Percentiles rank a stretch among this genome's conserved stretches.
phyloP scores from a whole-genome alignment of 176 grass and related monocot species.

The Oryza longistaminata region DNA sequence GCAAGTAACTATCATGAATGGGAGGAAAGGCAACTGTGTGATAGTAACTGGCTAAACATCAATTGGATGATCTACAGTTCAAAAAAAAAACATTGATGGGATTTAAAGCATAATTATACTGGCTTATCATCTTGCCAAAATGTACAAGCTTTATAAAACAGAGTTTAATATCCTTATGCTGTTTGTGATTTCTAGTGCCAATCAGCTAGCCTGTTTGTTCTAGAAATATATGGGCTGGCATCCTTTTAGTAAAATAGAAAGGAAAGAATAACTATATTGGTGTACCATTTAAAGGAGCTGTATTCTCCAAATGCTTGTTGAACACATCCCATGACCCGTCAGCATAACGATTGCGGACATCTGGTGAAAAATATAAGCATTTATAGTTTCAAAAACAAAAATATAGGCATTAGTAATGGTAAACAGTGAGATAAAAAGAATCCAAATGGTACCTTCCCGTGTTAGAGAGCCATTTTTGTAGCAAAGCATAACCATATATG shows the following conservation, averaged over 20 bases:
- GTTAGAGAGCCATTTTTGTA: slow-evolving; percentile 88
- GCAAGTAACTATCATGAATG: slow-evolving; percentile 18
- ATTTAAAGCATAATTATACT: slow-evolving; percentile 13
- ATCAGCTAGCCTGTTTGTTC: neutral
- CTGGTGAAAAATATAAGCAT: slow-evolving; percentile 21
- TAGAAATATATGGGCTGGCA: neutral
- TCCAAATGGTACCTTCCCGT: slow-evolving; percentile 54
- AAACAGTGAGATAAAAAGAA: neutral
- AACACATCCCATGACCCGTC: slow-evolving; percentile 82
- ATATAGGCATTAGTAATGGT: neutral
- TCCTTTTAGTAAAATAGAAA: neutral
- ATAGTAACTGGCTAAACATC: slow-evolving; percentile 8
- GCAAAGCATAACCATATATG: slow-evolving; percentile 72
- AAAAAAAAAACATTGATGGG: neutral
- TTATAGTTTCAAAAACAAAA: neutral
- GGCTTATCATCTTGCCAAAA: neutral
- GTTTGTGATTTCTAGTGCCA: too few relatives aligned
- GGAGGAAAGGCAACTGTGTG: slow-evolving; percentile 17
- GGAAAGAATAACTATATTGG: neutral
- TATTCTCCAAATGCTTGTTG: slow-evolving; percentile 60
- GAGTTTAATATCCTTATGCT: neutral
- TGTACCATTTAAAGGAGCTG: slow-evolving; percentile 69
- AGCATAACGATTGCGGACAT: slow-evolving; percentile 64
- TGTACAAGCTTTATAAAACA: neutral
- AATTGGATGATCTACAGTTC: slow-evolving; percentile 3